Base-by-base conservation (phyloP, 495 filamentous ascomycete genomes). In the Penicillium soppii region DNA sequence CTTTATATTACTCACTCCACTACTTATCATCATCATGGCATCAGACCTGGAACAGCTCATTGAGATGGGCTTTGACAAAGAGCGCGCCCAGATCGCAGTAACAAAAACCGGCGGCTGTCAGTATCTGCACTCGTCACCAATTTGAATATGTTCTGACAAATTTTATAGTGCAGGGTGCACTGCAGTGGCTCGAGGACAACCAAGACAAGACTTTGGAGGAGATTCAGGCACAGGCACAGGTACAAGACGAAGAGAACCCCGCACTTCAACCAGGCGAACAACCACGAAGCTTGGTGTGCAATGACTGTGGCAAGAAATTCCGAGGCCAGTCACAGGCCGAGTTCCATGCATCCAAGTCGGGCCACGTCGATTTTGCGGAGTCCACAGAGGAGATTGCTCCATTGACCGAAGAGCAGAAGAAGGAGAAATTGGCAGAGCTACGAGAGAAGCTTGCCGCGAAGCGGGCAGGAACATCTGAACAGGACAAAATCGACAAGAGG, bases 1-100 rank as follows among this genome's bases (percentile, higher is more conserved):
- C n/a, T 1, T 8, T 16, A 17, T 5, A 15, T 12, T 36, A 38
- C 26, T 16, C 12, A 20, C 16, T 10, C 23, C 47, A 54, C 26
- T n/a, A n/a, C 23, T 10, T 4, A 30, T 43, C 17, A 29, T 17
- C 5, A 35, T 57, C 56, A 91, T 88, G 86, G 78, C 78, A 23
- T 80, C 86, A 30, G 89, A 95, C 62, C 76, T 95, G 15, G 82
- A 92, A 10, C 77, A 85, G 59, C 86, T 98, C 63, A 64, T 95
- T 58, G 91, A 95, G 47, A 97, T 97, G 92, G 94, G 94, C 61
- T 98, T 98, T 57, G 90, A 95, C 52, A 78, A 82, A 60, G 82
- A 88, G 54, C 79, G 85, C 57, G 87, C 89, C 27, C 80, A 90
- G 68, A 65, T 97, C 16, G 94, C 95, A 27, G 76, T 95, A 46